phyloP scores from a whole-genome alignment of 768 basidiomycete species.

The Gymnopilus junonius region DNA sequence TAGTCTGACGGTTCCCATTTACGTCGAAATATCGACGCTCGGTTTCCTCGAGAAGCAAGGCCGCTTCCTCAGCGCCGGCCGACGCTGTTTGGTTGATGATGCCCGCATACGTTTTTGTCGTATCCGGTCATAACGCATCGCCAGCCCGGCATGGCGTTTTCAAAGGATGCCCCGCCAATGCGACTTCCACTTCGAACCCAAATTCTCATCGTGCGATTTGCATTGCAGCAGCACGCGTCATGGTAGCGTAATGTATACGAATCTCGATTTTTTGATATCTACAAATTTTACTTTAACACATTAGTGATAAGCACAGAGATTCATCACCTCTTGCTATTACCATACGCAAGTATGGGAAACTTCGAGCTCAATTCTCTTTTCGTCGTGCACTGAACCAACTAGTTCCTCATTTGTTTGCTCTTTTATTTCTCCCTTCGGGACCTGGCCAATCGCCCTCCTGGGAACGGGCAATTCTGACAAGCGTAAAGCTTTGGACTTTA shows the following conservation, averaged over 20 bases:
- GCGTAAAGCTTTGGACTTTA: constrained; percentile 11
- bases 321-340: not conserved
- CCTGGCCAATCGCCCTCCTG: constrained; percentile 16
- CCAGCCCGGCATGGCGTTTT: not conserved
- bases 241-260: not conserved
- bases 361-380: not conserved
- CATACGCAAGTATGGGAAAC: constrained; percentile 1
- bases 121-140: too few relatives aligned
- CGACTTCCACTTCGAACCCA: not conserved
- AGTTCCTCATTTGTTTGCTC: constrained; percentile 3
- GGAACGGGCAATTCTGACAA: constrained; percentile 8
- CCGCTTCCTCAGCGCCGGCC: constrained; percentile 9
- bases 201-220: not conserved
- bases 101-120: not conserved
- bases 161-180: not conserved
- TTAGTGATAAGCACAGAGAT: too few relatives aligned
- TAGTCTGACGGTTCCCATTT: constrained; percentile 15
- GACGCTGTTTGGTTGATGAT: not conserved
- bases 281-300: not conserved
- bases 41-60: constrained; percentile 25
- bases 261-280: not conserved
- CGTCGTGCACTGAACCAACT: not conserved
- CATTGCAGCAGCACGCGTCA: not conserved
- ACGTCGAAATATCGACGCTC: constrained; percentile 21
- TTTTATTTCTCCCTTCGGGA: not conserved